Conservation (phyloP, 176 grass and related monocot genomes). For the Melocanna baccifera region DNA sequence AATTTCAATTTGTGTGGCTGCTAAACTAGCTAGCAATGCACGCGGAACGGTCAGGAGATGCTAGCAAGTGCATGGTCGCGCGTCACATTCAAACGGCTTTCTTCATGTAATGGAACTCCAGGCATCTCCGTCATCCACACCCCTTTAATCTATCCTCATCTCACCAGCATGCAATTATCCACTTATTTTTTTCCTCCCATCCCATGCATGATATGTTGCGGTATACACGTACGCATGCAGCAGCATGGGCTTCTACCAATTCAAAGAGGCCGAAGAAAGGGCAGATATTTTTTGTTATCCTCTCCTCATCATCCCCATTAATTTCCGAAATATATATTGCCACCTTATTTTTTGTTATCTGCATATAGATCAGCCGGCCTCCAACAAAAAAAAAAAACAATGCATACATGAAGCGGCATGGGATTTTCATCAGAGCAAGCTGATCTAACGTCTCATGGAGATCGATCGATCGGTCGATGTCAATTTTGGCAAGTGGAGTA, state of each 20-base stretch:
- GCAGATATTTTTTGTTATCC: conserved; percentile 5
- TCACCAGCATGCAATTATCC: conserved; percentile 12
- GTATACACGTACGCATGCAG: neutral
- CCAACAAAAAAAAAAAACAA: no score
- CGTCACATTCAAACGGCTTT: conserved; percentile 33
- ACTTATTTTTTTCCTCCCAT: conserved; percentile 10
- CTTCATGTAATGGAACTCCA: conserved; percentile 36
- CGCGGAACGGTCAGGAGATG: conserved; percentile 39
- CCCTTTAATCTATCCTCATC: conserved; percentile 24
- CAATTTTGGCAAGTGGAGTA: conserved; percentile 34
- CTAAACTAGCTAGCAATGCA: neutral
- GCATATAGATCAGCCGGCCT: neutral
- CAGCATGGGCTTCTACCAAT: conserved; percentile 29
- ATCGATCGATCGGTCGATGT: neutral
- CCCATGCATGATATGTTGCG: neutral
- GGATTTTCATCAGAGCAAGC: neutral
- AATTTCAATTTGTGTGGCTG: neutral
- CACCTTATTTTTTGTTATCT: conserved; percentile 18
- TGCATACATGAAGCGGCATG: neutral
- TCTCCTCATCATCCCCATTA: neutral
- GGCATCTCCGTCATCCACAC: neutral
- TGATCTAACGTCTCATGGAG: neutral
- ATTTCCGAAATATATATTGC: neutral
- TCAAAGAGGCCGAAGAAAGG: conserved; percentile 24
- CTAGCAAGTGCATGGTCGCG: neutral